These are phyloP conservation scores for Heracleum sosnowskyi DNA, from an alignment of 129 eudicot genomes.

Conservation along the genomic window DNA sequence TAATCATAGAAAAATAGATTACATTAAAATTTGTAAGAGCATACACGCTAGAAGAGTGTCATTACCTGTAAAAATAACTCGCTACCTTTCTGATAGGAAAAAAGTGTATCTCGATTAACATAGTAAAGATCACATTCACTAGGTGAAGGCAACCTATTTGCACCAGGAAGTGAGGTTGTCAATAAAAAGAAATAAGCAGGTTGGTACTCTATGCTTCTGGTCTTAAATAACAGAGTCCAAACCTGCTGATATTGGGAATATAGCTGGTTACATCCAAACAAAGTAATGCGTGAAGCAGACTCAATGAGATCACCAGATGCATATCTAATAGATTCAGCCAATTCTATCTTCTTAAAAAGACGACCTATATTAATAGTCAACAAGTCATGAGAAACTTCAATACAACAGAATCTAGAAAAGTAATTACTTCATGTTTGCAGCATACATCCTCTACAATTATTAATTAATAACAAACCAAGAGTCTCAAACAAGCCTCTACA, in stretches of 20 bases:
- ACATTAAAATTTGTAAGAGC: not conserved
- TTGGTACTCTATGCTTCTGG: conserved; percentile 11
- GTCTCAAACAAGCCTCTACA: not conserved
- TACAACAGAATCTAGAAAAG: not conserved
- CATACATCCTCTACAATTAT: not conserved
- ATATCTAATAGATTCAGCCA: conserved; percentile 92
- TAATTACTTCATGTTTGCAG: not conserved
- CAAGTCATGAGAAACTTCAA: not conserved
- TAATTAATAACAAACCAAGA: not conserved
- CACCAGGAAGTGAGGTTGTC: conserved; percentile 13
- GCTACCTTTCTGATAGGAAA: conserved; percentile 90
- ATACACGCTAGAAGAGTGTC: not conserved
- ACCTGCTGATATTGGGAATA: conserved; percentile 81
- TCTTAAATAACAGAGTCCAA: conserved; percentile 11
- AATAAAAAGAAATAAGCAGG: not conserved
- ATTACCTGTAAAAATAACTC: conserved; percentile 85
- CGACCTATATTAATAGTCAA: conserved; percentile 47
- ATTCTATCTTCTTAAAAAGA: conserved; percentile 73
- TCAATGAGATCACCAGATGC: conserved; percentile 89
- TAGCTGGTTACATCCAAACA: conserved; percentile 80
- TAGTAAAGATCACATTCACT: conserved; percentile 87
- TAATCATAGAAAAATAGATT: not conserved
- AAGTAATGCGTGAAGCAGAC: conserved; percentile 74
- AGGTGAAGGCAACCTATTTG: conserved; percentile 70
- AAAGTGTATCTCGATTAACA: conserved; percentile 93